These are phyloP conservation scores for Agaricus bisporus DNA, from an alignment of 768 basidiomycete species.

Conservation along the genomic window DNA sequence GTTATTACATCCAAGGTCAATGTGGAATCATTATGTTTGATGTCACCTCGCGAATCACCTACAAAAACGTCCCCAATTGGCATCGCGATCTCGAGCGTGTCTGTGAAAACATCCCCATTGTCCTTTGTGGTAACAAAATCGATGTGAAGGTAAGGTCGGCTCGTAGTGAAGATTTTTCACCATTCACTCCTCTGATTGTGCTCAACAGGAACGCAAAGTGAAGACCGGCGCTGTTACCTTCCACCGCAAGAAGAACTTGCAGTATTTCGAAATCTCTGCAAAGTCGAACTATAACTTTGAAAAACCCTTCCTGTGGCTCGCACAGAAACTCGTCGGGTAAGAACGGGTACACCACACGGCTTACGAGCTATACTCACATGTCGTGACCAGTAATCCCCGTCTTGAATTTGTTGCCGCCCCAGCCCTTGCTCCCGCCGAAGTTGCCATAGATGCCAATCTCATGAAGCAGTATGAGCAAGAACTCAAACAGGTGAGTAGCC, in stretches of 20 bases:
- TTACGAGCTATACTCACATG: not conserved
- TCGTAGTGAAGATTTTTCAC: constrained; percentile 10
- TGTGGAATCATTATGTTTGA: constrained; percentile 99
- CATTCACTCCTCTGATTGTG: constrained; percentile 1
- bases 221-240: constrained; percentile 98
- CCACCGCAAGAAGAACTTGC: constrained; percentile 99
- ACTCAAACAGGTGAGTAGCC: constrained; percentile 51
- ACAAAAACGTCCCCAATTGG: constrained; percentile 99
- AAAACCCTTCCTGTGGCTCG: constrained; percentile 99
- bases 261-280: constrained; percentile 99
- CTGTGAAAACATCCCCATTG: constrained; percentile 99
- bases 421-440: constrained; percentile 91
- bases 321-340: constrained; percentile 94
- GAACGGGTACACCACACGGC: constrained; percentile 21
- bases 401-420: constrained; percentile 98
- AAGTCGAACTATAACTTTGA: constrained; percentile 99
- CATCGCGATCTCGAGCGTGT: constrained; percentile 99
- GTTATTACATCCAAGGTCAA: constrained; percentile 96
- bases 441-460: constrained; percentile 69
- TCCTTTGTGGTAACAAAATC: constrained; percentile 99
- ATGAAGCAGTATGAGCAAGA: constrained; percentile 79
- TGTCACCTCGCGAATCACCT: constrained; percentile 98
- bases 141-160: constrained; percentile 82
- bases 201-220: constrained; percentile 91
- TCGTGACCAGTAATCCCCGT: constrained; percentile 54